Evolutionary conservation across 345 rosid genomes (phyloP).

Genomic region (Eucalyptus melliodora): DNA sequence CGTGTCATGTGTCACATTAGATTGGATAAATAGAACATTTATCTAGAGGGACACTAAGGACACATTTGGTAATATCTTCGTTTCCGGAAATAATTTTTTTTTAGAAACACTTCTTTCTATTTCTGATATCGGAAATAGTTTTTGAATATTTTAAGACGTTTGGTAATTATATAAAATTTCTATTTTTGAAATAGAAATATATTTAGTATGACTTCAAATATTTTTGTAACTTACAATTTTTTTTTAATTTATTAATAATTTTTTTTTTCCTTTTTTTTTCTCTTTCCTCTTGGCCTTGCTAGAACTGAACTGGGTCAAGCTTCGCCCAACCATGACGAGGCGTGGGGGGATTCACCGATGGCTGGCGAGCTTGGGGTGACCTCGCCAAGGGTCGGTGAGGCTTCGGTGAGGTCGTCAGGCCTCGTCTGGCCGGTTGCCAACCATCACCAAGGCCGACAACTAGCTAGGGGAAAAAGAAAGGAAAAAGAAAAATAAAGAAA

Average conservation of each 20-base stretch:
- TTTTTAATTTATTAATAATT: too few species aligned
- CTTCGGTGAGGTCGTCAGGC: accelerated
- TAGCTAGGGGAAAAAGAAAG: too few species aligned
- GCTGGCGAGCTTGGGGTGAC: accelerated
- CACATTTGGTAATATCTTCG: accelerated
- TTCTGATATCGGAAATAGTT: accelerated
- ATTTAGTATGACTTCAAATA: too few species aligned
- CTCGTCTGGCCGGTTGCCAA: accelerated
- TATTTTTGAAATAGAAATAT: accelerated
- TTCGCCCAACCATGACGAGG: accelerated
- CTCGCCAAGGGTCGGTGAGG: accelerated
- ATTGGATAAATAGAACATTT: background rate
- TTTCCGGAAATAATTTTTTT: accelerated
- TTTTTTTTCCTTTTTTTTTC: too few species aligned
- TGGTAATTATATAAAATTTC: accelerated
- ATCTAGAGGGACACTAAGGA: accelerated
- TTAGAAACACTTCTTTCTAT: accelerated
- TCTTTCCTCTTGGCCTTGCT: accelerated
- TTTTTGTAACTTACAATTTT: too few species aligned
- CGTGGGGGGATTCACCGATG: accelerated
- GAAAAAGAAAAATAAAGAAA: too few species aligned
- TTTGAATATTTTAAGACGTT: accelerated
- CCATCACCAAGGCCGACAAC: accelerated
- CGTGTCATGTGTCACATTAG: accelerated
- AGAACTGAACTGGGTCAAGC: accelerated